Percentiles rank a stretch among this genome's conserved stretches.
These are phyloP conservation scores for Paecilomyces variotii DNA, from an alignment of 2,329 filamentous ascomycete genomes.

Conservation along the genomic window DNA sequence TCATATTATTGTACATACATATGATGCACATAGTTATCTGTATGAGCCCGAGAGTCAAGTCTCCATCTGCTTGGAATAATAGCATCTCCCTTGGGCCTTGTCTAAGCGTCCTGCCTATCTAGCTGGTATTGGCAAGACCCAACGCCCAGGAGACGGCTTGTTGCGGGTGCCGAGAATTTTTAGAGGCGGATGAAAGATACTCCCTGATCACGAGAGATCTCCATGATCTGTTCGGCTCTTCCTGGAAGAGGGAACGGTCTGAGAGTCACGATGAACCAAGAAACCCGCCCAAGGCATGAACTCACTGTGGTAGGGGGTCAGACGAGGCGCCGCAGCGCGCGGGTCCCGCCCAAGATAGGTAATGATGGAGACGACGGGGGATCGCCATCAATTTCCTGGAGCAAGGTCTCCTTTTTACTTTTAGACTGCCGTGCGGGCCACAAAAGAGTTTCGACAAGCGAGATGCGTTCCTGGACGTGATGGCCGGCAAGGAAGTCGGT, in stretches of 20 bases:
- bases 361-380: not conserved
- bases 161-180: not conserved
- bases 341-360: not conserved
- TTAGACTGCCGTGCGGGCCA: not conserved
- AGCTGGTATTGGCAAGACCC: not conserved
- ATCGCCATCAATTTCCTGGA: not conserved
- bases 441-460: not conserved
- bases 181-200: not conserved
- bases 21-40: too few species aligned
- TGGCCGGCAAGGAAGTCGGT: not conserved
- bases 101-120: too few species aligned
- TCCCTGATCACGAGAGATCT: not conserved
- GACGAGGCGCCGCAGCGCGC: not conserved
- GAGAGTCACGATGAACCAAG: not conserved
- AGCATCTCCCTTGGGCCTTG: too few species aligned
- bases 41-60: too few species aligned
- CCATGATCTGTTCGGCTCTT: not conserved
- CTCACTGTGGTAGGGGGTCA: not conserved
- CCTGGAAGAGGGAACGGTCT: not conserved
- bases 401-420: not conserved
- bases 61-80: too few species aligned
- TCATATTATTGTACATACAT: not conserved
- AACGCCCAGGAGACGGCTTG: not conserved
- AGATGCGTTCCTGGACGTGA: not conserved
- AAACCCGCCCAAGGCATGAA: not conserved